These are phyloP conservation scores for Cladosporium colombiae DNA, from an alignment of 2,329 filamentous ascomycete species.

Conservation along the genomic window DNA sequence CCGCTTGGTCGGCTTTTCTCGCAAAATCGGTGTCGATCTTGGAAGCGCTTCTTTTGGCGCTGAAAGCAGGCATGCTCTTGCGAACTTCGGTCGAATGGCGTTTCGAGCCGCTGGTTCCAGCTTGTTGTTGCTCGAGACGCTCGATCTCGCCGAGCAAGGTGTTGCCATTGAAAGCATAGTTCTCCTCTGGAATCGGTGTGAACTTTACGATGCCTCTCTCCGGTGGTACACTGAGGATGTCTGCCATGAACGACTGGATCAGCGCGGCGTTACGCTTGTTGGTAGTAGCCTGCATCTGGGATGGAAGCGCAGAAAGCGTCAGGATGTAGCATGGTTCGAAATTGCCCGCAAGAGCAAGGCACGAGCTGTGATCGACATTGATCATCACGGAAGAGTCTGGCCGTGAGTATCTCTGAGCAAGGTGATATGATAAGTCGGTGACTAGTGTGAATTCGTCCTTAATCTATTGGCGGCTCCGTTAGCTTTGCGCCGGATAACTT, in stretches of 20 bases:
- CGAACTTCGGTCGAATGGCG: conserved; percentile 36
- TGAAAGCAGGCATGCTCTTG: conserved; percentile 32
- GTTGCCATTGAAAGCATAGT: conserved; percentile 68
- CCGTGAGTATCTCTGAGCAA: conserved; percentile 74
- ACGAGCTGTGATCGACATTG: conserved; percentile 72
- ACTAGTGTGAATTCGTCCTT: conserved; percentile 75
- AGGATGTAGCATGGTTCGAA: conserved; percentile 80
- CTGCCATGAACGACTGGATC: conserved; percentile 73
- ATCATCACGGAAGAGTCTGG: conserved; percentile 73
- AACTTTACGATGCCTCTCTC: conserved; percentile 74
- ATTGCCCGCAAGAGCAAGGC: conserved; percentile 72
- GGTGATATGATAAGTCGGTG: conserved; percentile 69
- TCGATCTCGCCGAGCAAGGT: conserved; percentile 71
- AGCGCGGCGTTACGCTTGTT: conserved; percentile 82
- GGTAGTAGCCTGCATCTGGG: conserved; percentile 68
- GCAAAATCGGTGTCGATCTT: conserved; percentile 26
- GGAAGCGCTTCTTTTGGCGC: conserved; percentile 26
- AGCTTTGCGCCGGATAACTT: conserved; percentile 3
- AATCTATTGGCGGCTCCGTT: conserved; percentile 52
- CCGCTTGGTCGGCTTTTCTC: conserved; percentile 1
- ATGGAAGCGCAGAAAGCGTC: conserved; percentile 69
- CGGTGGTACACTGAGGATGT: conserved; percentile 65
- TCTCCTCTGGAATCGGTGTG: conserved; percentile 67
- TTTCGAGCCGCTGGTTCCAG: conserved; percentile 44
- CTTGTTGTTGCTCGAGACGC: conserved; percentile 52